Base-by-base conservation (phyloP, 1,139 yeast species). In the Lizanozyma gosingica region DNA sequence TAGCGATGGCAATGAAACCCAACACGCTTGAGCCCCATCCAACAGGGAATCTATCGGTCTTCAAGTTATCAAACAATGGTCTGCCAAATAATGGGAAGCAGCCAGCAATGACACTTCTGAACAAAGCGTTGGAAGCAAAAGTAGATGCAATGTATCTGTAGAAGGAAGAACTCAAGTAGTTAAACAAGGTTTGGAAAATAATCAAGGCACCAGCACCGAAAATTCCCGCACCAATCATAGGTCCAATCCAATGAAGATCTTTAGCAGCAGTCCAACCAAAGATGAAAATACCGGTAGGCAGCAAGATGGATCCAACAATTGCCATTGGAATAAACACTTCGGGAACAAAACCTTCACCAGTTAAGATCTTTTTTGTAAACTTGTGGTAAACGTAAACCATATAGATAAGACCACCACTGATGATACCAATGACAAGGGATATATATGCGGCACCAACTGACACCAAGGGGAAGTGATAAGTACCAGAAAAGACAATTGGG, bases 21-120 rank as follows among this genome's bases (percentile, higher is more conserved):
- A 82, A 56, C 2, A 80, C 45, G 29, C 73, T 65, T 2, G 76
- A 63, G 3, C 86, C 90, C 87, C 88, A 81, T 0, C 84, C 88
- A 46, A 79, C 63, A 1, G 67, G 68, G 43, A 52, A 59, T 29
- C 58, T 58, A 1, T 57, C 52, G 11, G 59, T 57, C 18, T 58
- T 57, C 35, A 62, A 46, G 49, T 64, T 49, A 38, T 59, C 54
- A 55, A 72, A 80, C 66, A 83, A 63, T 43, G 75, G 75, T 16
- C 47, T 44, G 3, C 60, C 65, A 42, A 62, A 59, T 17, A 62
- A 49, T 14, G 67, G 67, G 49, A 60, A 61, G 15, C 54, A 53
- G n/a, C 63, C 61, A 15, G 80, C 85, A 53, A 76, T 63, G 2
- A 62, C 60, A 1, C 80, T 67, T 48, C 83, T 64, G 48, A 67